Evolutionary conservation across 441 rosid genomes (phyloP), one percentile per base, ranked within the genome.

Genomic region (Flueggea neowawraea): DNA sequence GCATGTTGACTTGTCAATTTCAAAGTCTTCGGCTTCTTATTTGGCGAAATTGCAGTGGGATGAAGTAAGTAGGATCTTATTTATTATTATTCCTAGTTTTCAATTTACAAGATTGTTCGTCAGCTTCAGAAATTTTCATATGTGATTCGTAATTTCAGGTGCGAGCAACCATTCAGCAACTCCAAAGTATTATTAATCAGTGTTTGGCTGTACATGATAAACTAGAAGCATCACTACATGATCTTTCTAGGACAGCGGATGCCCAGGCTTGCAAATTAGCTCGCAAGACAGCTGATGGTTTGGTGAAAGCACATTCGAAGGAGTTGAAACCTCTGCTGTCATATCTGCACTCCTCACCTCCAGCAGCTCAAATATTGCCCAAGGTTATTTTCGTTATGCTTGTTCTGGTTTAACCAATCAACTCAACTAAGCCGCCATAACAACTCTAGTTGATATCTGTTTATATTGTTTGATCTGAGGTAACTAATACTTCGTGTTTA

Each of bases 31-130:
- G 16, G 67, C 97, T 22, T 75, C 97, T 54, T 95, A 91, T 78
- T 68, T 95, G 80, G 95, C 96, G 11, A 95, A 86, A 76, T 84
- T 79, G 54, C 97, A 95, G 67, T 95, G 92, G 97, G 98, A 95
- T 70, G 97, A 95, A 79, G 99, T 89, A 63, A 63, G 66, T 63
- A 16, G 61, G 44, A 64, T 57, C 31, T 31, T 7, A 31, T 16
- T 12, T 52, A 4, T 53, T 17, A 16, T 63, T 44, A 55, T 28
- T 33, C 50, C 16, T 8, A 2, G 10, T 50, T 32, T 55, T 61
- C 39, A 15, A 12, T 67, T 55, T 28, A 43, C 14, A 43, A 59
- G 47, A 41, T 61, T 31, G 39, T 61, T 31, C 54, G n/a, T 36
- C 61, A 62, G 48, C 65, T 45, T 16, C 36, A 9, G 47, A 52